Percentiles rank a stretch among this genome's conserved stretches.
Conservation (phyloP, 1,284 basidiomycete species). For the Malassezia japonica region DNA sequence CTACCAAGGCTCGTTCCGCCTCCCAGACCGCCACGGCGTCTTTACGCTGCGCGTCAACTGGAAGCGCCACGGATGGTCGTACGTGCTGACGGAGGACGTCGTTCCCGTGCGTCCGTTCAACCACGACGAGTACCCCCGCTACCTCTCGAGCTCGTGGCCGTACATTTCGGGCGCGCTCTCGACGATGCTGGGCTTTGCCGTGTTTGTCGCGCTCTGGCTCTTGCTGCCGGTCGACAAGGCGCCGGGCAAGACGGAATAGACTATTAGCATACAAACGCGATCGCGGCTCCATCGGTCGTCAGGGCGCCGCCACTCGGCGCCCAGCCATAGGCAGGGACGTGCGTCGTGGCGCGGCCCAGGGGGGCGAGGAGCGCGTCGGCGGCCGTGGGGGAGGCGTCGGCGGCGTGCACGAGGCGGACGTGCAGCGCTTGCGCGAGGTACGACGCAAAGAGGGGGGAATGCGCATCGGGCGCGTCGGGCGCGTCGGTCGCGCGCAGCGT, state of each 20-base stretch:
- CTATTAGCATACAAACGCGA: not conserved
- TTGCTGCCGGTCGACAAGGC: conserved; percentile 9
- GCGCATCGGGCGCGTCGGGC: not conserved
- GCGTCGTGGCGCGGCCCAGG: not conserved
- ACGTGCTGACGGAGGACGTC: conserved; percentile 61
- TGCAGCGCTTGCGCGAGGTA: not conserved
- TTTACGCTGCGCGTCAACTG: conserved; percentile 89
- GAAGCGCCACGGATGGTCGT: conserved; percentile 73
- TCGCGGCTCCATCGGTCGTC: not conserved
- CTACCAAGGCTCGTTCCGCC: conserved; percentile 69
- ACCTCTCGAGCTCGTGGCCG: conserved; percentile 85
- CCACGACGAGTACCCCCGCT: conserved; percentile 88
- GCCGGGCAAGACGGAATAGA: conserved; percentile 4
- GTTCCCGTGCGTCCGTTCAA: conserved; percentile 83
- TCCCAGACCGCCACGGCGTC: conserved; percentile 90
- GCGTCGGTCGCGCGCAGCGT: not conserved
- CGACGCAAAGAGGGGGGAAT: not conserved
- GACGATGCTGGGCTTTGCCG: conserved; percentile 69
- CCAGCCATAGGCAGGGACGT: not conserved
- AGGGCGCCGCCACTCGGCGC: not conserved
- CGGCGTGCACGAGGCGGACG: not conserved
- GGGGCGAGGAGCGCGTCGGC: not conserved
- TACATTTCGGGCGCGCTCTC: conserved; percentile 83
- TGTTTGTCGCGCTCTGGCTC: conserved; percentile 77
- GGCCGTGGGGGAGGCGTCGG: not conserved